These are phyloP conservation scores for Borovskyia barvae DNA, from an alignment of 208 protist species.

Conservation along the genomic window DNA sequence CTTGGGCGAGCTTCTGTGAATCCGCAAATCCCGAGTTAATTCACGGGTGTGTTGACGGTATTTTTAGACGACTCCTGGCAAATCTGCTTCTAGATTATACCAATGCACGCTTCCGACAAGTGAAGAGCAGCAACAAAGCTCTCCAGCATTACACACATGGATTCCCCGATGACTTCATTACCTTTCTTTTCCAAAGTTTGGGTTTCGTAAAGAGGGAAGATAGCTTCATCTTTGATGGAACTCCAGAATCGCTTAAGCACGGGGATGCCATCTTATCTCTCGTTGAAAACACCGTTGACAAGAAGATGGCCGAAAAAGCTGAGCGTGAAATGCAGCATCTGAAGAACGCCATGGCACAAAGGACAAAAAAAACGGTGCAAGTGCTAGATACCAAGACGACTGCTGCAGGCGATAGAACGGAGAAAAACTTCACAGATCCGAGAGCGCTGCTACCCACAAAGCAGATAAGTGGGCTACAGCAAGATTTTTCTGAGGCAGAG, in stretches of 20 bases:
- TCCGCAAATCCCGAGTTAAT: neutral
- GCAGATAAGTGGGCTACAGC: constrained; percentile 3
- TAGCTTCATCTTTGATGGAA: constrained; percentile 50
- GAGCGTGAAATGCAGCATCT: constrained; percentile 8
- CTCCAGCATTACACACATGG: constrained; percentile 24
- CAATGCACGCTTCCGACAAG: constrained; percentile 51
- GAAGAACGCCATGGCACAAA: neutral
- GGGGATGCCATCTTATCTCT: constrained; percentile 42
- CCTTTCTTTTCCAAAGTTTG: constrained; percentile 47
- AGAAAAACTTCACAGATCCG: neutral
- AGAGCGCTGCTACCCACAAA: neutral
- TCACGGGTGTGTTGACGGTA: constrained; percentile 17
- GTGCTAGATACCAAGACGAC: too few relatives aligned
- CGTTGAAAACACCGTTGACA: constrained; percentile 44
- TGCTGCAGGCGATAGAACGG: too few relatives aligned
- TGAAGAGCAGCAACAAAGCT: constrained; percentile 49
- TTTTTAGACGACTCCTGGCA: constrained; percentile 64
- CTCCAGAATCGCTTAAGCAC: constrained; percentile 29
- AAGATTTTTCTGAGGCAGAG: constrained; percentile 9
- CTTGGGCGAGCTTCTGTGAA: neutral
- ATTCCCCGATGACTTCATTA: constrained; percentile 30
- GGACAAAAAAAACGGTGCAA: constrained; percentile 18
- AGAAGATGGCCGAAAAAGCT: constrained; percentile 5
- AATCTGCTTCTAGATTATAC: constrained; percentile 72
- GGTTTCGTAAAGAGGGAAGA: constrained; percentile 41